A percentile compares a stretch with the other conserved stretches of the same genome.
Conservation (phyloP, 2,329 filamentous ascomycete genomes). For the Colletotrichum sidae region DNA sequence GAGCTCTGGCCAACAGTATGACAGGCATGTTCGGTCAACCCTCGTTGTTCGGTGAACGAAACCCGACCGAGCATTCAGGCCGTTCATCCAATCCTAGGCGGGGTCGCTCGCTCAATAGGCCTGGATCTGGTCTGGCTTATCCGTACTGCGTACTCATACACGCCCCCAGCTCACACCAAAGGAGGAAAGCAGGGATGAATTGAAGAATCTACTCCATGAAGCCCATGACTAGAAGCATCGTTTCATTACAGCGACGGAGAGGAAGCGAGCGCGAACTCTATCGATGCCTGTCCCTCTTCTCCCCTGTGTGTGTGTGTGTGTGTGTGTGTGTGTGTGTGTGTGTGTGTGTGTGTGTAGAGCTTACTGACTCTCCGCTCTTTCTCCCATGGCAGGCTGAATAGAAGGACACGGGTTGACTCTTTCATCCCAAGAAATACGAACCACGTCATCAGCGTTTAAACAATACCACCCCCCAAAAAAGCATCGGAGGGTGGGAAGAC, state of each 20-base stretch:
- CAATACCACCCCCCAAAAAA: neutral
- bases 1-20: constrained; percentile 12
- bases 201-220: neutral
- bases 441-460: constrained; percentile 25
- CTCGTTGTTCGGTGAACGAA: constrained; percentile 22
- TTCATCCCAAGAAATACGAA: constrained; percentile 28
- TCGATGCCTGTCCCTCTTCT: constrained; percentile 1
- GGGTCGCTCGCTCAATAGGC: constrained; percentile 11
- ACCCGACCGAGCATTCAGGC: neutral
- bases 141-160: no score
- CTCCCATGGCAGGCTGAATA: constrained; percentile 1
- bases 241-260: constrained; percentile 28
- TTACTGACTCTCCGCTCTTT: neutral
- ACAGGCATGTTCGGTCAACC: constrained; percentile 5
- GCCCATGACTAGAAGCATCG: constrained; percentile 28
- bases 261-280: constrained; percentile 21
- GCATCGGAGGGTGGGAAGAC: neutral
- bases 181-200: neutral
- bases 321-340: no score
- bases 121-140: constrained; percentile 13
- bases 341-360: no score
- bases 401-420: neutral
- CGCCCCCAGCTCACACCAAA: no score
- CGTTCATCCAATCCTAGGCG: constrained; percentile 31
- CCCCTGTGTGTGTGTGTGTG: no score